phyloP scores from a whole-genome alignment of 805 yeast species.

The Kuraishia piskuri region DNA sequence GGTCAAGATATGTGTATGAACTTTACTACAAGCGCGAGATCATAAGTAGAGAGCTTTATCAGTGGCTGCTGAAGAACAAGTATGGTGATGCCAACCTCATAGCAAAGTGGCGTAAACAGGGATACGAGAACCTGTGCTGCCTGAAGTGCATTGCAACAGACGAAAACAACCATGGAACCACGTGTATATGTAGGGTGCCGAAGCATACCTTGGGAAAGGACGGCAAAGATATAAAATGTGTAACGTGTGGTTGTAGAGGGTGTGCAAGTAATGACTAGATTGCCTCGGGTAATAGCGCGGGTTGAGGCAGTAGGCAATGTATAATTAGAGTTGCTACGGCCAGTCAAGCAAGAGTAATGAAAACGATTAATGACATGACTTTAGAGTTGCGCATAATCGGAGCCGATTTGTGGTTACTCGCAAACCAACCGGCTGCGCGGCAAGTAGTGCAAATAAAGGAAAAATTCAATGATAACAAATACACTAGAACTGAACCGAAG shows the following conservation, averaged over 20 bases:
- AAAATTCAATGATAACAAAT: background rate
- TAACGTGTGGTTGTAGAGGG: conserved; percentile 81
- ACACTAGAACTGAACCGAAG: background rate
- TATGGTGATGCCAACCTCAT: conserved; percentile 63
- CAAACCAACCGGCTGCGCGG: background rate
- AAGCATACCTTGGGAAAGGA: conserved; percentile 33
- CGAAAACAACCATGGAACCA: conserved; percentile 55
- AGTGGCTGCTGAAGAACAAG: conserved; percentile 61
- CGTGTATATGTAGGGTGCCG: conserved; percentile 87
- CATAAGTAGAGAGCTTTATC: conserved; percentile 60
- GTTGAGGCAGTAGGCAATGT: no score
- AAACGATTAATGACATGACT: background rate
- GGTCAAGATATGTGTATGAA: conserved; percentile 68
- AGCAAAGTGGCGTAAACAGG: conserved; percentile 55
- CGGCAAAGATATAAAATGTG: conserved; percentile 41
- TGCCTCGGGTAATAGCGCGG: background rate
- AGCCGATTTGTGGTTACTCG: background rate
- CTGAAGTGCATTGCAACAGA: conserved; percentile 59
- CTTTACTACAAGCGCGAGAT: conserved; percentile 62
- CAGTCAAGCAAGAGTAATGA: no score
- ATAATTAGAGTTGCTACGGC: no score
- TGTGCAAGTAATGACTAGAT: conserved; percentile 66
- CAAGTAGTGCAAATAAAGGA: background rate
- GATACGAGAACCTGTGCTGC: conserved; percentile 84
- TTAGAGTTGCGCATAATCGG: background rate